Base-by-base conservation (phyloP, 164 flowering plant species). In the Aristolochia fimbriata region DNA sequence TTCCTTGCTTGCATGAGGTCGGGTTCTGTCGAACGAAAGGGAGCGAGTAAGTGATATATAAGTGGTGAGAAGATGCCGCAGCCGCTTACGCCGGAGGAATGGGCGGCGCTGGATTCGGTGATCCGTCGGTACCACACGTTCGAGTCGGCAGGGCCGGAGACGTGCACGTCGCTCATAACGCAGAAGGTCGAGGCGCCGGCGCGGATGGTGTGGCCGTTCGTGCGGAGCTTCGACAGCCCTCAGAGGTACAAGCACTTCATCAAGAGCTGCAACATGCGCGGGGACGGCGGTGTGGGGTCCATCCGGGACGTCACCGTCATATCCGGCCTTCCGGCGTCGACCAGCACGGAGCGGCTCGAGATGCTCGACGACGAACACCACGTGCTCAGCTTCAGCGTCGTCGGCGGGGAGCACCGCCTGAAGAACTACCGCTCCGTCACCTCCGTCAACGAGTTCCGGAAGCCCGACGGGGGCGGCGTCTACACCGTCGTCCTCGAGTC, bases 171-270 rank as follows among this genome's bases (percentile, higher is more conserved):
- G 6, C 66, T 81, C 4, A 77, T 84, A 33, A 68, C 80, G 1
- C 87, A 86, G 58, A 71, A 75, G 9, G 73, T 88, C 63, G 80
- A 84, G n/a, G 83, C 88, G 0, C 93, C 0, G 13, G n/a, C 6
- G 71, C 60, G 1, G 30, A 5, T 27, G 30, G 84, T 86, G 0
- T 86, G 96, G 93, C 85, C 89, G 0, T 56, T 86, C 1, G 76
- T 88, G 4, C 79, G 93, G 4, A 69, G 78, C 63, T 88, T 86
- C 65, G 87, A 81, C 22, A 79, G 73, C 48, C 96, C 91, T 0
- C 86, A 86, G 14, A 68, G 60, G 22, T 88, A 88, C 83, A 88
- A 88, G 71, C 89, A 80, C 73, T 88, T 88, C 83, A 74, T 86
- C 76, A 86, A 83, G 71, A 73, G 81, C 24, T 86, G 93, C 68